These are phyloP conservation scores for Hymenoscyphus repandus DNA, from an alignment of 2,329 filamentous ascomycete genomes.

Conservation along the genomic window DNA sequence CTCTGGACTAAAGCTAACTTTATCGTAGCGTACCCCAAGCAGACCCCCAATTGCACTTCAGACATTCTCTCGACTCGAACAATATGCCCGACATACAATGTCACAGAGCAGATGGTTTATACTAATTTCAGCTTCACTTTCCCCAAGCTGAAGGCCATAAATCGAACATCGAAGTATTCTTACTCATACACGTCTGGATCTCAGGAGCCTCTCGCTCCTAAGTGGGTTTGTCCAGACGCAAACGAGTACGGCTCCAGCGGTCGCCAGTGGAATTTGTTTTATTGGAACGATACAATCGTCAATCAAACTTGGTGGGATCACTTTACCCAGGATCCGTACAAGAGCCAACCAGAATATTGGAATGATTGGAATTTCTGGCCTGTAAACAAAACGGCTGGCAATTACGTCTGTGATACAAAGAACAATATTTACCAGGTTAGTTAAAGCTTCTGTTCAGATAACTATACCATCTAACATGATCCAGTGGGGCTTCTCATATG, in stretches of 20 bases:
- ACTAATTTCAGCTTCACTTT: no score
- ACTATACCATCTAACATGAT: not conserved
- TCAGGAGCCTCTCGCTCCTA: not conserved
- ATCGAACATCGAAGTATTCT: no score
- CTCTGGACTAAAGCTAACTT: no score
- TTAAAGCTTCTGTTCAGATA: not conserved
- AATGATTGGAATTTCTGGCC: slow-evolving; percentile 9
- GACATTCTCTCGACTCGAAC: no score
- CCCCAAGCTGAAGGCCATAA: no score
- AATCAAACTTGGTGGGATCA: slow-evolving; percentile 10
- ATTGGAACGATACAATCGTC: slow-evolving; percentile 5
- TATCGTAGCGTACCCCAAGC: no score
- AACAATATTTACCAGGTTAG: slow-evolving; percentile 7
- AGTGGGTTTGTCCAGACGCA: not conserved
- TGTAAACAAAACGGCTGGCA: not conserved
- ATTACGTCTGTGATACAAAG: slow-evolving; percentile 7
- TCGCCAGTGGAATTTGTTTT: not conserved
- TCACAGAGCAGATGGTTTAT: no score
- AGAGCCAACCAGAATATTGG: slow-evolving; percentile 2
- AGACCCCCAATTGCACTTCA: no score
- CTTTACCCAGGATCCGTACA: slow-evolving; percentile 3
- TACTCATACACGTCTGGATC: no score
- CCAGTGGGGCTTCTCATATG: slow-evolving; percentile 16
- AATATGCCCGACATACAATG: no score
- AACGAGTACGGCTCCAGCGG: not conserved